Base-by-base conservation (phyloP, 805 yeast genomes). In the Metschnikowia cubensis region DNA sequence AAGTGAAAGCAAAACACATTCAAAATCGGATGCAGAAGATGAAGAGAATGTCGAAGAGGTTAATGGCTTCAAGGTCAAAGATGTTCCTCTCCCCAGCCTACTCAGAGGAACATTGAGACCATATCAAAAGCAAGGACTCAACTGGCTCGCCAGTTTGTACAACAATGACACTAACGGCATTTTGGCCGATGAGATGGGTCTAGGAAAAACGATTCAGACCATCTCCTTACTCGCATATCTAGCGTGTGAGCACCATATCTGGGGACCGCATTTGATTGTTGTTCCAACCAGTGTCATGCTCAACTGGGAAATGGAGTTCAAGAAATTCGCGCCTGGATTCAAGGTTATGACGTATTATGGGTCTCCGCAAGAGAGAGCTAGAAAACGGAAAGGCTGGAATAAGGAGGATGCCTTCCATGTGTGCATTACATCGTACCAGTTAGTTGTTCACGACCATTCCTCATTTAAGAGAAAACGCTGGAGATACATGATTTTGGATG, bases 261-360 rank as follows among this genome's bases (percentile, higher is more conserved):
- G 99, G 99, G 99, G 99, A 0, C 99, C 99, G 0, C 99, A 94
- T 72, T 73, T 94, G 48, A 91, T 94, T 69, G 84, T 94, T 52
- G 99, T 94, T 4, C 99, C 99, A 3, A 94, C 99, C 0, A 89
- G 97, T 14, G 99, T 94, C 6, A 84, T 94, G 84, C 80, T 94
- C 48, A 94, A 94, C 63, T 94, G 99, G 99, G 99, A 94, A 66
- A 92, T 95, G 97, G 99, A 94, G 63, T 91, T 94, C 70, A 94
- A 95, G 62, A 82, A 96, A 60, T 94, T 94, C 74, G 97, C 97
- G 0, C 99, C 99, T 0, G 99, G 99, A 0, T 87, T 94, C 66
- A 92, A 95, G 66, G 94, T 94, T 2, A 64, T 94, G 65, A 94
- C 98, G 0, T 94, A 94, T 66, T 94, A 92, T 61, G 99, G 99